Evolutionary conservation across 257 asterid genomes (phyloP).

Genomic region (Scutellaria barbata): DNA sequence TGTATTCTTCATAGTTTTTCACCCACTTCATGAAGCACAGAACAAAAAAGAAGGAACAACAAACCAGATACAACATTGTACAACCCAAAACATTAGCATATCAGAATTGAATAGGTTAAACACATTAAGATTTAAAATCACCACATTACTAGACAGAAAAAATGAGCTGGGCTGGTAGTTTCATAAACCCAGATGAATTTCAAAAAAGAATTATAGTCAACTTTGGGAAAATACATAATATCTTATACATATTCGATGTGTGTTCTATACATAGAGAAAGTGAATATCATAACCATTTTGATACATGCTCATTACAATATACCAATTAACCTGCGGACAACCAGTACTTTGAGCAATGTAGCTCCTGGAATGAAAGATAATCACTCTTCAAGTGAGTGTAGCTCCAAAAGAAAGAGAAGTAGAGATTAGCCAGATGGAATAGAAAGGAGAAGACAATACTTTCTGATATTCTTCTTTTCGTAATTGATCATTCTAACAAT

Average conservation of each 20-base stretch:
- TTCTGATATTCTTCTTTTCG: too few relatives aligned
- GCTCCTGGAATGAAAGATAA: too few relatives aligned
- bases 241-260: not conserved
- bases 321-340: too few relatives aligned
- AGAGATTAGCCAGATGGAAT: too few relatives aligned
- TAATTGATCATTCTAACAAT: too few relatives aligned
- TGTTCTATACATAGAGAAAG: not conserved
- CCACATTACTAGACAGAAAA: slow-evolving; percentile 1
- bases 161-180: not conserved
- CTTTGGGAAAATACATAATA: not conserved
- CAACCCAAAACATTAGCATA: slow-evolving; percentile 12
- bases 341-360: too few relatives aligned
- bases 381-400: too few relatives aligned
- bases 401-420: too few relatives aligned
- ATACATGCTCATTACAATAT: too few relatives aligned
- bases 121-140: slow-evolving; percentile 2
- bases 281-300: not conserved
- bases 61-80: slow-evolving; percentile 1
- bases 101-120: not conserved
- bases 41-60: not conserved
- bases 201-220: not conserved
- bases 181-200: slow-evolving; percentile 16
- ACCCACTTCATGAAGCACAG: slow-evolving; percentile 26
- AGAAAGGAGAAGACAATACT: too few relatives aligned
- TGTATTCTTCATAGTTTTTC: slow-evolving; percentile 12